phyloP scores from a whole-genome alignment of 441 rosid species.

The Hura crepitans region DNA sequence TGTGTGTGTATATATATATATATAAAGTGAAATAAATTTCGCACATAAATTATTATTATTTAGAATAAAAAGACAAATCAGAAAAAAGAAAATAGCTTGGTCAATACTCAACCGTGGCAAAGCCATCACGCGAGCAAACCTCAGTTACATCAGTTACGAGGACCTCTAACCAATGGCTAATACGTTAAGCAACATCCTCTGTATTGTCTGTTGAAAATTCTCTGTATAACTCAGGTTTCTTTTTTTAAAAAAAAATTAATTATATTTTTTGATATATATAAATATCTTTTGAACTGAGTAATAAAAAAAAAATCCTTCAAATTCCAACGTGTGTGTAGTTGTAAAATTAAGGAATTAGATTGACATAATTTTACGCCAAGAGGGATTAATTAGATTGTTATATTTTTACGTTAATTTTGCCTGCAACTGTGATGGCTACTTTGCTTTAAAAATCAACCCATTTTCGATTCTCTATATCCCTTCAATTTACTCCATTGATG shows the following conservation, averaged over 20 bases:
- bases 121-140: conserved; percentile 32
- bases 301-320: conserved; percentile 19
- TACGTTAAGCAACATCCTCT: conserved; percentile 67
- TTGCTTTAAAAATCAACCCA: not conserved
- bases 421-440: conserved; percentile 4
- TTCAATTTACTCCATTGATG: not conserved
- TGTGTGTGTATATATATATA: too few relatives aligned
- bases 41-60: not conserved
- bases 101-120: conserved; percentile 30
- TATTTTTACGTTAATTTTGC: conserved; percentile 28
- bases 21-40: not conserved
- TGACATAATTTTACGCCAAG: conserved; percentile 20
- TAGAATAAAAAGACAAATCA: not conserved
- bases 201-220: conserved; percentile 36
- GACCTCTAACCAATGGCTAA: conserved; percentile 29
- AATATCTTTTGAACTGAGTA: not conserved
- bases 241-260: not conserved
- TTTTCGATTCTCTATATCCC: not conserved
- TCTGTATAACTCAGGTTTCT: conserved; percentile 18
- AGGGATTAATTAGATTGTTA: conserved; percentile 11
- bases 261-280: too few relatives aligned
- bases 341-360: conserved; percentile 17
- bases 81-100: conserved; percentile 24
- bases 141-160: conserved; percentile 28
- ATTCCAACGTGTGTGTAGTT: conserved; percentile 19